Evolutionary conservation across 2,329 filamentous ascomycete genomes (phyloP).

Genomic region (Aspergillus arachidicola): DNA sequence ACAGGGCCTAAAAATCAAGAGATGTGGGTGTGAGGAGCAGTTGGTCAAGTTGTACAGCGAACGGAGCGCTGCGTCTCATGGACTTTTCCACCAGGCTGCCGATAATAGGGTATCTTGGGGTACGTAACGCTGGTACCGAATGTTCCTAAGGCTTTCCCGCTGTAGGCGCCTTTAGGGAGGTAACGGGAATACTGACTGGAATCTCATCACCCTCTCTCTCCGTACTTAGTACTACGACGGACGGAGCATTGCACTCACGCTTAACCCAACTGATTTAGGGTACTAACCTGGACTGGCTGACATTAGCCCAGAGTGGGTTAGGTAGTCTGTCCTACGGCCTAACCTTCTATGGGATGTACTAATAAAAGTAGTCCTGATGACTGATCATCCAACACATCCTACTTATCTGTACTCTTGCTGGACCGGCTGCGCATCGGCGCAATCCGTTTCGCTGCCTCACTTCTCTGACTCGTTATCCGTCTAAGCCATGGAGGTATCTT

Average conservation of each 20-base stretch:
- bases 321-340: not conserved
- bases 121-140: slow-evolving; percentile 1
- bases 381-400: slow-evolving; percentile 5
- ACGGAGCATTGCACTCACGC: no score
- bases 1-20: not conserved
- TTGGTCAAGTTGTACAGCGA: not conserved
- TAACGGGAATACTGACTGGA: slow-evolving; percentile 1
- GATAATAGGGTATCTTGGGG: not conserved
- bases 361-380: slow-evolving; percentile 3
- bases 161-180: slow-evolving; percentile 2
- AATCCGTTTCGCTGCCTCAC: slow-evolving; percentile 6
- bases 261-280: not conserved
- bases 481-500: slow-evolving; percentile 1
- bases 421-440: not conserved
- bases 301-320: not conserved
- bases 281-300: not conserved
- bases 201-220: not conserved
- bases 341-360: not conserved
- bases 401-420: not conserved
- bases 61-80: slow-evolving; percentile 3
- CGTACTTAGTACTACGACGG: not conserved
- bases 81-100: not conserved
- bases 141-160: not conserved
- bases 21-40: not conserved
- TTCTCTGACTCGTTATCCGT: not conserved